Evolutionary conservation across 2,329 filamentous ascomycete genomes (phyloP).

Genomic region (Talaromyces sp.): DNA sequence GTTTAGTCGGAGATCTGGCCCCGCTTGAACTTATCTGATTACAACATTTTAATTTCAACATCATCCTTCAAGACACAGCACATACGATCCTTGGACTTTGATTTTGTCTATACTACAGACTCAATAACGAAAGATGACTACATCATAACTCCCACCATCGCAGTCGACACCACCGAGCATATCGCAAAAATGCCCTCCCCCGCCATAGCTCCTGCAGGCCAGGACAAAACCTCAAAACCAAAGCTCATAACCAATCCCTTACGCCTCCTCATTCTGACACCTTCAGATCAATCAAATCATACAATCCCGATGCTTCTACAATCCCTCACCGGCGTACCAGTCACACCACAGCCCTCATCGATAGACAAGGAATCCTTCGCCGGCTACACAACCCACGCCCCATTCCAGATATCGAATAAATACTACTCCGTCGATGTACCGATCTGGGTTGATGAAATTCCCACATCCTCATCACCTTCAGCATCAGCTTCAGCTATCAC

Average conservation of each 20-base stretch:
- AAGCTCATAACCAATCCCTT: conserved; percentile 40
- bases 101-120: not conserved
- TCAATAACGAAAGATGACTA: not conserved
- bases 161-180: not conserved
- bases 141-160: not conserved
- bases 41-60: not conserved
- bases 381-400: conserved; percentile 48
- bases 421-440: conserved; percentile 47
- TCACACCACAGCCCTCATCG: conserved; percentile 25
- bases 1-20: conserved; percentile 1
- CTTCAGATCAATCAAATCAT: conserved; percentile 34
- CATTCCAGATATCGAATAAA: conserved; percentile 42
- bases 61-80: not conserved
- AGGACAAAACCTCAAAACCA: conserved; percentile 8
- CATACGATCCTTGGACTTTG: not conserved
- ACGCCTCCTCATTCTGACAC: conserved; percentile 43
- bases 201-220: conserved; percentile 11
- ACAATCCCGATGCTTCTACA: conserved; percentile 41
- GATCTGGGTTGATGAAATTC: conserved; percentile 50
- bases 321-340: conserved; percentile 36
- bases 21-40: conserved; percentile 1
- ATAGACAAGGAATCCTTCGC: conserved; percentile 35
- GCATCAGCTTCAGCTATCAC: not conserved
- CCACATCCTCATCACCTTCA: conserved; percentile 22
- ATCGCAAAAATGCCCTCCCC: conserved; percentile 6